Base-by-base conservation (phyloP, 2,329 filamentous ascomycete genomes). In the Fusarium setosum region DNA sequence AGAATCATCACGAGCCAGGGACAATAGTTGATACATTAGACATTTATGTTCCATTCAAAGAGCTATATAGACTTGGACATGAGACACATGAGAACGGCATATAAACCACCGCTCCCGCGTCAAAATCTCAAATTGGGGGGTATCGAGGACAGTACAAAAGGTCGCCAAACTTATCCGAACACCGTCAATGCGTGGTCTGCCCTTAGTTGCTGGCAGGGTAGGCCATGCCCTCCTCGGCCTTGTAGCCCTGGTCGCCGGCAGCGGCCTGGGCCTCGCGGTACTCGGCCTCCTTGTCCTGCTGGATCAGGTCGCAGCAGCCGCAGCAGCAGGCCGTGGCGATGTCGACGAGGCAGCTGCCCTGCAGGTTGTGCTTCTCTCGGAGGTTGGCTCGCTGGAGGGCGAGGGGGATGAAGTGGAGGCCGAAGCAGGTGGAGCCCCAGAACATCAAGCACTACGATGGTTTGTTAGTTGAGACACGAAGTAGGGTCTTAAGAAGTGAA, bases 281-380 rank as follows among this genome's bases (percentile, higher is more conserved):
- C 48, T 73, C 74, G 3, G 76, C 75, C 74, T 84, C 82, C 79
- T 84, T 84, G 35, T 84, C 82, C 61, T 77, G 71, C 79, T 84
- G 82, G 50, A 81, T 75, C 21, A 84, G 70, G 42, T 76, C 73
- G 72, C 82, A 84, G 73, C 78, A 76, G 20, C 73, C 75, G 65
- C 81, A 84, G 76, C 81, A 84, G 75, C 76, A 83, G 3, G 81
- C 74, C 4, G 74, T 71, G 32, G 75, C 76, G 29, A 84, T 68
- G 50, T 84, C 82, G 31, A 74, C 71, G 2, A 81, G 61, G 61
- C 80, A 83, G 71, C 70, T 79, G 21, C 82, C 82, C 69, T 80
- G 67, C 15, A 84, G 77, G 68, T 81, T 76, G 70, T 82, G 79
- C 72, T 81, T 82, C 49, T 74, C 72, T 35, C 82, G 80, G 52